These are phyloP conservation scores for Paramecium sexaurelia DNA, from an alignment of 73 alveolate genomes.

Conservation along the genomic window DNA sequence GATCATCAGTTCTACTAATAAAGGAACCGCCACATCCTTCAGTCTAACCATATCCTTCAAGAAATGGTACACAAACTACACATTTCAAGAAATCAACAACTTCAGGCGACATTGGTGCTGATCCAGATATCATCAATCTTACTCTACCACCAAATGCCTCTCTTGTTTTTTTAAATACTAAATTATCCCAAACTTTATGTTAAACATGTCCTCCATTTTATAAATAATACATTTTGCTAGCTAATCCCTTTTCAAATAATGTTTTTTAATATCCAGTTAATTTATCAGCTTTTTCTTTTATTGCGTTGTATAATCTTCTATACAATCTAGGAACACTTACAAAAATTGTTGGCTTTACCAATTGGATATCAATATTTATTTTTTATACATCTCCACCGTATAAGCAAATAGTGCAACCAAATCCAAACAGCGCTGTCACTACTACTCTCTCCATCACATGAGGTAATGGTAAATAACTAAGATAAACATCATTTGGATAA, in stretches of 20 bases:
- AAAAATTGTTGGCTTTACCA: constrained; percentile 94
- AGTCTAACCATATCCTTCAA: constrained; percentile 96
- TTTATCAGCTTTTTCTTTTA: constrained; percentile 75
- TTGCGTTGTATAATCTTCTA: constrained; percentile 89
- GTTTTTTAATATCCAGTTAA: constrained; percentile 74
- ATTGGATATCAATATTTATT: constrained; percentile 86
- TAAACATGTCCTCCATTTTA: constrained; percentile 65
- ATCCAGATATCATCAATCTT: constrained; percentile 83
- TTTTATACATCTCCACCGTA: constrained; percentile 88
- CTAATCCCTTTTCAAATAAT: constrained; percentile 83
- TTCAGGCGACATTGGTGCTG: constrained; percentile 90
- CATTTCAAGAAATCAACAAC: constrained; percentile 77
- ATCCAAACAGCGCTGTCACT: constrained; percentile 60
- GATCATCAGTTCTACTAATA: constrained; percentile 72
- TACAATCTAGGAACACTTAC: constrained; percentile 97
- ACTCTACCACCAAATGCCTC: constrained; percentile 91
- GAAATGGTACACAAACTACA: constrained; percentile 78
- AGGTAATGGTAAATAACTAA: constrained; percentile 88
- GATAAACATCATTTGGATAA: constrained; percentile 76
- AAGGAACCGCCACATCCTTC: constrained; percentile 90
- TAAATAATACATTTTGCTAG: constrained; percentile 70
- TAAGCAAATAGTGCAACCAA: constrained; percentile 86
- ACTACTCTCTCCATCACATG: constrained; percentile 89
- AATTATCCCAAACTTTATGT: constrained; percentile 83
- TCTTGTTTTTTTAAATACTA: constrained; percentile 83